Conservation (phyloP, 2,329 filamentous ascomycete species). For the Claviceps quebecensis region DNA sequence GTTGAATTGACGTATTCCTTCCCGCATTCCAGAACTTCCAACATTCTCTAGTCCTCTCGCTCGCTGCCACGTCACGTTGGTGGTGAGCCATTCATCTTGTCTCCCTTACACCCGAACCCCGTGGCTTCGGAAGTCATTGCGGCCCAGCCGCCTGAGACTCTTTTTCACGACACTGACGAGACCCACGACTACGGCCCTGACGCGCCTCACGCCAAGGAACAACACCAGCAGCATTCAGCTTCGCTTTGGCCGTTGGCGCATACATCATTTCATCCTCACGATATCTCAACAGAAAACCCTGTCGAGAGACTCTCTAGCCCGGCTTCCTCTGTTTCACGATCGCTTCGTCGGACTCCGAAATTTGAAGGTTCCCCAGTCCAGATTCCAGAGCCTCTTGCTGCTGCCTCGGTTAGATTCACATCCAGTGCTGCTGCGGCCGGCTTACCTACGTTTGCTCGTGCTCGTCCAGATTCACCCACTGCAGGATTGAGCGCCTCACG, state of each 20-base stretch:
- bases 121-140: conserved; percentile 28
- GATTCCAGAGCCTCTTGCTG: conserved; percentile 30
- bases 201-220: conserved; percentile 22
- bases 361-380: conserved; percentile 32
- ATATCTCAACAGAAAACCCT: conserved; percentile 4
- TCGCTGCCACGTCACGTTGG: conserved; percentile 21
- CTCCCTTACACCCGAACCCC: conserved; percentile 22
- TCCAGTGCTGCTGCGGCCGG: conserved; percentile 18
- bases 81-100: conserved; percentile 34
- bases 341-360: conserved; percentile 37
- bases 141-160: conserved; percentile 26
- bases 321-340: conserved; percentile 30
- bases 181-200: conserved; percentile 27
- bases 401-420: conserved; percentile 33
- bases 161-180: conserved; percentile 41
- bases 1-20: background rate
- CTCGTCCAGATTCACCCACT: conserved; percentile 14
- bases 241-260: conserved; percentile 9
- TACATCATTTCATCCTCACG: background rate
- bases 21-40: background rate
- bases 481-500: conserved; percentile 27
- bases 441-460: conserved; percentile 9
- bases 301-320: conserved; percentile 27
- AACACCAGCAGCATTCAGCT: conserved; percentile 24
- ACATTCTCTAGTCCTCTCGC: background rate